Conservation (phyloP, 495 filamentous ascomycete species). For the Penicillium tannophilum region DNA sequence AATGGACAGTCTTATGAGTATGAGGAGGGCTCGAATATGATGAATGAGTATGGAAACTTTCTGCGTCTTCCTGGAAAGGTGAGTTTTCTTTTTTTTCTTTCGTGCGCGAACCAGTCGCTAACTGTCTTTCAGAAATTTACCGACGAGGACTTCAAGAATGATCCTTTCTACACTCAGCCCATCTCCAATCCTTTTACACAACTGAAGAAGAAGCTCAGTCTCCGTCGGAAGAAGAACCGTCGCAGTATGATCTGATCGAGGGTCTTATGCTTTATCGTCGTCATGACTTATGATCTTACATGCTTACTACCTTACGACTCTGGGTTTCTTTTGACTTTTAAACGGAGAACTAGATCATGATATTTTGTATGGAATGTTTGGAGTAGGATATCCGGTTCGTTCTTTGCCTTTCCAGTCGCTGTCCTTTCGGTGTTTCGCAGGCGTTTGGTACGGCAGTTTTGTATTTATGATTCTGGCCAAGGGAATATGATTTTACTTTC, state of each 20-base stretch:
- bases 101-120: background rate
- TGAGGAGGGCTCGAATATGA: conserved; percentile 82
- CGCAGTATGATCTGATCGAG: conserved; percentile 17
- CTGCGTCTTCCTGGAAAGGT: conserved; percentile 40
- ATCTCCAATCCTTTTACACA: conserved; percentile 36
- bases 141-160: conserved; percentile 51
- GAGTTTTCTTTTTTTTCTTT: conserved; percentile 7
- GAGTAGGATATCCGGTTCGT: background rate
- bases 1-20: conserved; percentile 74
- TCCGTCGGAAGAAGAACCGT: conserved; percentile 38
- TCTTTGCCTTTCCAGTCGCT: background rate
- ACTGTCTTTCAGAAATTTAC: conserved; percentile 40
- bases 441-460: background rate
- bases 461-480: background rate
- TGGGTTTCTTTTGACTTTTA: background rate
- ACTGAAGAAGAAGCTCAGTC: conserved; percentile 36
- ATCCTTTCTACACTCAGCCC: conserved; percentile 46
- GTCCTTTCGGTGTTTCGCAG: background rate
- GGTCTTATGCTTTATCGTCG: background rate
- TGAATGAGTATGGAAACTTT: conserved; percentile 62
- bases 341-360: background rate
- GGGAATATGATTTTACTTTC: background rate
- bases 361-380: background rate
- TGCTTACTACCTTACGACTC: no score
- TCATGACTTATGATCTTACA: background rate